Evolutionary conservation across 257 asterid species (phyloP).

Genomic region (Sherardia arvensis): DNA sequence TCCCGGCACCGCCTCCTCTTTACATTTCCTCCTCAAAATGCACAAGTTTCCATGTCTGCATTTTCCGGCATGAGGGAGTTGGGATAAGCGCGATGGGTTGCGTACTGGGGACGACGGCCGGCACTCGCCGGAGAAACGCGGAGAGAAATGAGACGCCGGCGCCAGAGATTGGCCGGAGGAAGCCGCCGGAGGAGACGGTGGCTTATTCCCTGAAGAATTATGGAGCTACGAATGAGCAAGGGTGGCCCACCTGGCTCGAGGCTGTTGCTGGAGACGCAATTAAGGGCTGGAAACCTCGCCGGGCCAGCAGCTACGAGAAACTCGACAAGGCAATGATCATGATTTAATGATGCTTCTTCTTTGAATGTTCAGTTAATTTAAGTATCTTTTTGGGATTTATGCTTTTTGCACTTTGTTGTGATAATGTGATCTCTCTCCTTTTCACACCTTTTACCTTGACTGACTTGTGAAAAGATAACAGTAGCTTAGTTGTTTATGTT

Average conservation of each 20-base stretch:
- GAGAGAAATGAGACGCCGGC: conserved; percentile 17
- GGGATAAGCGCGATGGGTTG: conserved; percentile 40
- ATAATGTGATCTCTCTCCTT: not conserved
- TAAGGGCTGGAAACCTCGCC: conserved; percentile 79
- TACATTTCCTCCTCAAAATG: not conserved
- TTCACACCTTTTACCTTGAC: not conserved
- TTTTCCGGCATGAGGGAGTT: conserved; percentile 4
- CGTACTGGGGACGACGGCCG: conserved; percentile 34
- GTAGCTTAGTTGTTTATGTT: not conserved
- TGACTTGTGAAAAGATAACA: not conserved
- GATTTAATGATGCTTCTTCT: not conserved
- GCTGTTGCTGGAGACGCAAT: conserved; percentile 73
- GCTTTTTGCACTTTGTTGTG: not conserved
- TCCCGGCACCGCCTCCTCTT: conserved; percentile 14
- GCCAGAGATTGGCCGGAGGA: conserved; percentile 9
- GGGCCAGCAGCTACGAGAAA: conserved; percentile 80
- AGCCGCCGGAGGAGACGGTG: conserved; percentile 19
- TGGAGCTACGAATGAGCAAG: conserved; percentile 27
- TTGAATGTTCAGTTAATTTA: not conserved
- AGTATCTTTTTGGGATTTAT: not conserved
- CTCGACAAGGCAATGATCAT: conserved; percentile 53
- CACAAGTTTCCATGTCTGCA: not conserved
- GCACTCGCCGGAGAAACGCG: conserved; percentile 18
- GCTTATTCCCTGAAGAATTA: conserved; percentile 25
- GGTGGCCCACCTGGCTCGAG: conserved; percentile 82